Evolutionary conservation across 1,284 basidiomycete species (phyloP), one percentile per base, ranked within the genome.

Genomic region (Sporisorium exsertum): DNA sequence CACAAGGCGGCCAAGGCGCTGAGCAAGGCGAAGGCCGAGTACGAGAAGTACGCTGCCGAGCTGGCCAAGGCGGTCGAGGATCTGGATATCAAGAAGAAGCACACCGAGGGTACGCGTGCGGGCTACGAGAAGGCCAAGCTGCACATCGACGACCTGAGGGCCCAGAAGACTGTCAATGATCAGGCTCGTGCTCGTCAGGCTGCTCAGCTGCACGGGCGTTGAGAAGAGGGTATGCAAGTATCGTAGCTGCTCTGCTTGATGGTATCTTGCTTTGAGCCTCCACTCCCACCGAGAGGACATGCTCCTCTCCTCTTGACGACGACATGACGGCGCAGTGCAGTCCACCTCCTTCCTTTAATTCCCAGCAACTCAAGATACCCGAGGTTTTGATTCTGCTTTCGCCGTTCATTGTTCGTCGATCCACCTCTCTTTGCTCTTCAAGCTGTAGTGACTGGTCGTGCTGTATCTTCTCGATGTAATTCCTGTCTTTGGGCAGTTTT

Each of bases 1-100:
- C 79, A 82, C 73, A 76, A 82, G 70, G 70, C 80, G 5, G 54
- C 72, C 66, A 82, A 82, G 67, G 64, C 63, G 29, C 74, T 82
- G 24, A 71, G 52, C 73, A 77, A 73, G 64, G 77, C 69, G 43
- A 77, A 80, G 55, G 69, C 69, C 53, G 71, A 71, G 47, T 62
- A 81, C 54, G 77, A 82, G 29, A 81, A 82, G 77, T 52, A 64
- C 32, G 63, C 69, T 20, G 75, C 79, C 27, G 77, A 73, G 3
- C 68, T 82, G 6, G 51, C 72, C 43, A 82, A 82, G 62, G 77
- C 80, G 15, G 52, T 70, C 15, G 77, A 82, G 60, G 77, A 82
- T 22, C 64, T 81, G n/a, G 77, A 82, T 42, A 81, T 82, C 69
- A 82, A 82, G 74, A 81, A 81, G 77, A 50, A 58, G 46, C 80